Base-by-base conservation (phyloP, 805 yeast species). In the Zygoascus ofunaensis region DNA sequence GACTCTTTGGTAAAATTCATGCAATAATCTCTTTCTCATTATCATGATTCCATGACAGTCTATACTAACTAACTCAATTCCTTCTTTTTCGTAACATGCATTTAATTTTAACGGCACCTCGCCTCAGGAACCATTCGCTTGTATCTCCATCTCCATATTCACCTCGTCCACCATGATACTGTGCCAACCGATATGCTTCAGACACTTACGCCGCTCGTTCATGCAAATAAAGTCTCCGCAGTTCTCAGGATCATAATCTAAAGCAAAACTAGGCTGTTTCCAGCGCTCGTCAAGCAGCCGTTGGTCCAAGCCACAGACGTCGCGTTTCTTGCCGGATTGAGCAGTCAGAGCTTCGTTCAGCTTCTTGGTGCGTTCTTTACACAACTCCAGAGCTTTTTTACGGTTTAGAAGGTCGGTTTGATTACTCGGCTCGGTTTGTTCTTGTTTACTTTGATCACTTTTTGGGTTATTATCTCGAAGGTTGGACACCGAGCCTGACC, bases 221-320 rank as follows among this genome's bases (percentile, higher is more conserved):
- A 49, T 22, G 37, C 57, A 54, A 4, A 51, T 23, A 4, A 42
- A 37, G 3, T 49, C 51, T 14, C 46, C 30, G 17, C 43, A 45
- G 23, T 19, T 18, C 37, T 15, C 34, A 8, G 44, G 24, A 36
- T 36, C 39, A 36, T 36, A 23, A 12, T 15, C 10, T 4, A 19
- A 4, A 18, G 32, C 15, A 5, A 26, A 19, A 12, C 34, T 37
- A 26, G 39, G n/a, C 36, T 18, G 24, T 37, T 32, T 37, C 43
- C 46, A 37, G n/a, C 45, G 48, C 5, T 21, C 37, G 28, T 42
- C 43, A 14, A 47, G 28, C 10, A 52, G 43, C 26, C 26, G 33
- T n/a, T 10, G 22, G 34, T 52, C 54, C 36, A 48, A 35, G n/a
- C 59, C 56, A 40, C 60, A 56, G 1, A 49, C 46, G 33, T 53